These are phyloP conservation scores for Punctularia strigosozonata DNA, from an alignment of 768 basidiomycete genomes.

Conservation along the genomic window DNA sequence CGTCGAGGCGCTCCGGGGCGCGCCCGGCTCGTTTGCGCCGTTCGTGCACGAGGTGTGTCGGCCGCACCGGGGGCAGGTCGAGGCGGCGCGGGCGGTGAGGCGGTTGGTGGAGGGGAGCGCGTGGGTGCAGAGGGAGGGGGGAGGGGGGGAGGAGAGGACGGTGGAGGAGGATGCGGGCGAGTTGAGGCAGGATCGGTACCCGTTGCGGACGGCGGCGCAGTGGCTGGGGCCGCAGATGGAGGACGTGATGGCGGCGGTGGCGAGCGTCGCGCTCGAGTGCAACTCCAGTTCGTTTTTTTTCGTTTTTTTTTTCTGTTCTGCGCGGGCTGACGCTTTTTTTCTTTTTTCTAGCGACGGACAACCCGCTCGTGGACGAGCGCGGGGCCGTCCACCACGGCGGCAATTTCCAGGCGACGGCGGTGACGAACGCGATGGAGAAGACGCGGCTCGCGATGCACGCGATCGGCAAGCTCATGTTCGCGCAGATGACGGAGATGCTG, in stretches of 20 bases:
- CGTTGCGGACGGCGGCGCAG: constrained; percentile 67
- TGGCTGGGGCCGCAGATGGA: constrained; percentile 82
- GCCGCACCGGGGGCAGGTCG: constrained; percentile 81
- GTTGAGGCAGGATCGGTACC: constrained; percentile 73
- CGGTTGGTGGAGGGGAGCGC: constrained; percentile 56
- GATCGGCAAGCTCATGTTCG: constrained; percentile 38
- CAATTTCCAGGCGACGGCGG: constrained; percentile 83
- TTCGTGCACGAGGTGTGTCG: constrained; percentile 70
- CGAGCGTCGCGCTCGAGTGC: constrained; percentile 60
- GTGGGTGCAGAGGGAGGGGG: too few relatives aligned
- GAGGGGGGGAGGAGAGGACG: constrained; percentile 61
- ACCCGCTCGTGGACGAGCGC: constrained; percentile 68
- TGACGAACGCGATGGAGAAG: constrained; percentile 84
- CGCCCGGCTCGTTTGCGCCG: constrained; percentile 58
- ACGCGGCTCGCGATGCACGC: constrained; percentile 48
- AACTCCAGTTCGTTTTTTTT: constrained; percentile 70
- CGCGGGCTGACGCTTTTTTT: too few relatives aligned
- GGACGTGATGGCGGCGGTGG: constrained; percentile 56
- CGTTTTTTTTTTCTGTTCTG: too few relatives aligned
- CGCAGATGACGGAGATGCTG: constrained; percentile 55
- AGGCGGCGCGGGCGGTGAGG: constrained; percentile 59
- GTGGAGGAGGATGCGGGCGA: constrained; percentile 63
- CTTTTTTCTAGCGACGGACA: constrained; percentile 86
- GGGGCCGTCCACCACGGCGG: constrained; percentile 70
- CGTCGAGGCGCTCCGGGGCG: constrained; percentile 69